A percentile compares a stretch with the other conserved stretches of the same genome.
These are phyloP conservation scores for Diaporthe sp. DNA, from an alignment of 2,329 filamentous ascomycete species.

Conservation along the genomic window DNA sequence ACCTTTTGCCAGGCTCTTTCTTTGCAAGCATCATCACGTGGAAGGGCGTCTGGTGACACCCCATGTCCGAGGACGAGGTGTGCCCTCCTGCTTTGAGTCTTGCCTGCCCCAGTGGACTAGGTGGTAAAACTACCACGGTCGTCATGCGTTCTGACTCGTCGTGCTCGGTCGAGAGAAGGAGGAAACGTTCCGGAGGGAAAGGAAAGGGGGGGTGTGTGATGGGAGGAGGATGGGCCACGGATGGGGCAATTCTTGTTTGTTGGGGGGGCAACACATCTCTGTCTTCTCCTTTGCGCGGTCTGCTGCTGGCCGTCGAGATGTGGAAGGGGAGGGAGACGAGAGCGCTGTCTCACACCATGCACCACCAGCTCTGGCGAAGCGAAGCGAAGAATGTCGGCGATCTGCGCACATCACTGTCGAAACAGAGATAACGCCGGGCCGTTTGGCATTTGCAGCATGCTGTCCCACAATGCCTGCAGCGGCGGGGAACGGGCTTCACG, in stretches of 20 bases:
- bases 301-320: neutral
- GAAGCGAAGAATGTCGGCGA: conserved; percentile 29
- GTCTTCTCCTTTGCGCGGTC: neutral
- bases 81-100: conserved; percentile 21
- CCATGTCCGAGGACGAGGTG: neutral
- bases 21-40: conserved; percentile 27
- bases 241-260: neutral
- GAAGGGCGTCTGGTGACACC: conserved; percentile 22
- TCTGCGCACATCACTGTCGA: neutral
- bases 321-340: neutral
- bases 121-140: neutral
- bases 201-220: neutral
- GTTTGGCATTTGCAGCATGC: conserved; percentile 30
- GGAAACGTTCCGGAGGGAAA: conserved; percentile 15
- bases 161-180: conserved; percentile 1
- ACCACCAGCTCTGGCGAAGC: neutral
- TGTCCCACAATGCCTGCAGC: conserved; percentile 17
- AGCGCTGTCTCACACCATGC: conserved; percentile 18
- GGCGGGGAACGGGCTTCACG: conserved; percentile 15
- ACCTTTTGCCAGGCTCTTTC: neutral
- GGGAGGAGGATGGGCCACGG: neutral
- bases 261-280: neutral
- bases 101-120: conserved; percentile 24
- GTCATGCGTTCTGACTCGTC: conserved; percentile 30
- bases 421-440: neutral